phyloP scores from a whole-genome alignment of 192 early-diverging fungal genomes.

The Entomortierella parvispora region DNA sequence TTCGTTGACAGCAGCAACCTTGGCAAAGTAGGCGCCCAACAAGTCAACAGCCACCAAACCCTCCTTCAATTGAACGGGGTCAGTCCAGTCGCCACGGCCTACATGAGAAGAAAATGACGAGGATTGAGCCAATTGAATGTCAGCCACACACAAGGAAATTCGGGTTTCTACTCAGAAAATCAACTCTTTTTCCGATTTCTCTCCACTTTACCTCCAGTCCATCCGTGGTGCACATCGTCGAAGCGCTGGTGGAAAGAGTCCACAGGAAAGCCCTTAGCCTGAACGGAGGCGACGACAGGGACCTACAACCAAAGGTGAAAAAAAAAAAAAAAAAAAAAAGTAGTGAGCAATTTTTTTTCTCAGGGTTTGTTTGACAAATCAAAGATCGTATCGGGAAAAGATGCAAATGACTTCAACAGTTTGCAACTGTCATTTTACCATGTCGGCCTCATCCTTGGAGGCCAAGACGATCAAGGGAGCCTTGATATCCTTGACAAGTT shows the following conservation, averaged over 20 bases:
- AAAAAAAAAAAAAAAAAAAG: not conserved
- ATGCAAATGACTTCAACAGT: not conserved
- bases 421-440: conserved; percentile 48
- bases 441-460: conserved; percentile 72
- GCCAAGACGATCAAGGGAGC: conserved; percentile 71
- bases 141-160: too few species aligned
- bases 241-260: conserved; percentile 29
- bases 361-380: not conserved
- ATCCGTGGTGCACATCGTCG: conserved; percentile 42
- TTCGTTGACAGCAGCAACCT: conserved; percentile 20
- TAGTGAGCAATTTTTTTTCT: not conserved
- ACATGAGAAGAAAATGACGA: not conserved
- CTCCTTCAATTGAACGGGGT: conserved; percentile 22
- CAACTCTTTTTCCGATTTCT: too few species aligned
- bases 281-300: conserved; percentile 11
- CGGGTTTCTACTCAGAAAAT: too few species aligned
- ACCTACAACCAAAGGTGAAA: conserved; percentile 1
- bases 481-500: conserved; percentile 59
- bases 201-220: conserved; percentile 35
- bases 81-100: conserved; percentile 39
- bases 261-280: conserved; percentile 28
- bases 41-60: conserved; percentile 30
- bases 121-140: not conserved
- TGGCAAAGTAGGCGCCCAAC: conserved; percentile 37
- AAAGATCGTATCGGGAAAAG: not conserved